Conservation (phyloP, 306 rosid genomes). For the Datisca glomerata region DNA sequence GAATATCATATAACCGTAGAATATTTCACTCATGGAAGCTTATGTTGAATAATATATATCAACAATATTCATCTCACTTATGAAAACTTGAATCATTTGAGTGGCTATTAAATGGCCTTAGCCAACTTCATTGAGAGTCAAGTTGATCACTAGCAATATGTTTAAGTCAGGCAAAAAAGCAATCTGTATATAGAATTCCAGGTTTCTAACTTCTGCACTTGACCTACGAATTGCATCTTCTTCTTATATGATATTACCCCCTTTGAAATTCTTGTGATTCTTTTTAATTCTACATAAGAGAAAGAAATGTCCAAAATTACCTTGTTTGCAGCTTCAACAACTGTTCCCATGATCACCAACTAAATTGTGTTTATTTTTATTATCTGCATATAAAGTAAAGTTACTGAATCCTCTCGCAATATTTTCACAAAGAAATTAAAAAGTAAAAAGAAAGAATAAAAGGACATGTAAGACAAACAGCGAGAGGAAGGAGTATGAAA, state of each 20-base stretch:
- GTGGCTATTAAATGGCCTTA: neutral
- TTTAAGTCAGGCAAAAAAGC: too few relatives aligned
- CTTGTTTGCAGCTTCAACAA: slow-evolving; percentile 7
- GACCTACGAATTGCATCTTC: neutral
- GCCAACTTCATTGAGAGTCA: too few relatives aligned
- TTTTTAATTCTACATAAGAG: too few relatives aligned
- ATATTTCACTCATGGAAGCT: neutral
- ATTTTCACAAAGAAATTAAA: too few relatives aligned
- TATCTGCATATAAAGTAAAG: slow-evolving; percentile 1
- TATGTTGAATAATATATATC: neutral
- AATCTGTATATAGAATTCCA: neutral
- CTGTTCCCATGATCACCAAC: slow-evolving; percentile 6
- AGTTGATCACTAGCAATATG: too few relatives aligned
- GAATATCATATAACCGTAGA: neutral
- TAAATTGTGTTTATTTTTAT: slow-evolving; percentile 1
- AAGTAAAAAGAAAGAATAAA: neutral
- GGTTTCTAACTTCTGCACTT: neutral
- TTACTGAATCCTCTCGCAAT: neutral
- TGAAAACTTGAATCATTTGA: neutral
- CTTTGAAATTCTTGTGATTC: neutral
- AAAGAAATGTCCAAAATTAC: slow-evolving; percentile 5
- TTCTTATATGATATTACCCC: too few relatives aligned
- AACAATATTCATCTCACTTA: neutral
- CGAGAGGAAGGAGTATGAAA: neutral
- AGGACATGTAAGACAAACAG: neutral